These are phyloP conservation scores for Melanogaster broomeanus DNA, from an alignment of 768 basidiomycete species.

Conservation along the genomic window DNA sequence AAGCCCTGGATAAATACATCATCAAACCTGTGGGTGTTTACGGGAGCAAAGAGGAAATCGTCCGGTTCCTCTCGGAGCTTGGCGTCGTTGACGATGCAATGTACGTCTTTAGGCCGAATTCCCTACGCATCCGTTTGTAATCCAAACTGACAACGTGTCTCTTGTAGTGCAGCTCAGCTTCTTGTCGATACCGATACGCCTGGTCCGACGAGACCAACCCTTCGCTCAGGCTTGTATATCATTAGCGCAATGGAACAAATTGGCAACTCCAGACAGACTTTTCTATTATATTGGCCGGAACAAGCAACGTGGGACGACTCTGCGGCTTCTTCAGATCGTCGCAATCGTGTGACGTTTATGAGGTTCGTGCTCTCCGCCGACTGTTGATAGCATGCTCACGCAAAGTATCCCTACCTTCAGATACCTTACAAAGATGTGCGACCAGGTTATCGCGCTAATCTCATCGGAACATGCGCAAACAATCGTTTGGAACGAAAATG, in stretches of 20 bases:
- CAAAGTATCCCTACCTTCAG: slow-evolving; percentile 29
- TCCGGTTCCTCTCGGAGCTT: slow-evolving; percentile 42
- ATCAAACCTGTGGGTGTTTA: slow-evolving; percentile 59
- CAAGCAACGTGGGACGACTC: slow-evolving; percentile 58
- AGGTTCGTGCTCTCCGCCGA: slow-evolving; percentile 38
- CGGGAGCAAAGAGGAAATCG: slow-evolving; percentile 53
- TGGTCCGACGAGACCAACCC: slow-evolving; percentile 16
- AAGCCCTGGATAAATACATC: slow-evolving; percentile 43
- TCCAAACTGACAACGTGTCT: not conserved
- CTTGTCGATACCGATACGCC: not conserved
- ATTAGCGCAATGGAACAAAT: slow-evolving; percentile 18
- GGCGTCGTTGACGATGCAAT: slow-evolving; percentile 37
- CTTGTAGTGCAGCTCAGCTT: slow-evolving; percentile 7
- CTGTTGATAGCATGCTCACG: not conserved
- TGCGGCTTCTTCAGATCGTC: slow-evolving; percentile 42
- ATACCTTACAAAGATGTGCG: slow-evolving; percentile 60
- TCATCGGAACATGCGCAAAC: slow-evolving; percentile 47
- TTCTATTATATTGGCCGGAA: slow-evolving; percentile 65
- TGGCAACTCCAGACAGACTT: slow-evolving; percentile 30
- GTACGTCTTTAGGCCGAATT: slow-evolving; percentile 35
- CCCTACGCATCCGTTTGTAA: too few relatives aligned
- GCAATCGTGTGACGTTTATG: slow-evolving; percentile 65
- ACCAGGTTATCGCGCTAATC: slow-evolving; percentile 54
- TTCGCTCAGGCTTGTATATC: slow-evolving; percentile 53
- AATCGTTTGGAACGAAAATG: slow-evolving; percentile 45